Evolutionary conservation across 768 basidiomycete species (phyloP), one percentile per base, ranked within the genome.

Genomic region (Pleurotus djamor): DNA sequence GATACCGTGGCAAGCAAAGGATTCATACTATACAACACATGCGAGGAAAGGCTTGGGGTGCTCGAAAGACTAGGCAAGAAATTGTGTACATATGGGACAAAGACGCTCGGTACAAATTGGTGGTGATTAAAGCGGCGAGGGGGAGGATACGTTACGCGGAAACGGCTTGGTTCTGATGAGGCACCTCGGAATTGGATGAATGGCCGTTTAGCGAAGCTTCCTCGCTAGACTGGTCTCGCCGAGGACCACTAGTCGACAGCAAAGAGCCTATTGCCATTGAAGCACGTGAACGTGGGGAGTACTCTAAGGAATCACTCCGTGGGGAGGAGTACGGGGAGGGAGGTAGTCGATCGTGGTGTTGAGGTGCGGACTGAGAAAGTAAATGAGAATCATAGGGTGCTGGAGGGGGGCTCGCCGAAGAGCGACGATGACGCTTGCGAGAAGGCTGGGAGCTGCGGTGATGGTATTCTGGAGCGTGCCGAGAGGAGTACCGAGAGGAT

Each of bases 251-350:
- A 16, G 86, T 83, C 21, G 57, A 58, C 4, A 91, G 79, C 34
- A 93, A 72, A 1, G 89, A 89, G 32, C 87, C 89, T 64, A 93
- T 92, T 47, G 88, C 85, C 91, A 92, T 92, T 38, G 87, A 86
- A 13, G 83, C 83, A 58, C 86, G 79, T 57, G 88, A 85, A 50
- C 86, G 82, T 47, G 89, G 88, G 1, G 89, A 91, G 65, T 83
- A 87, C 62, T 85, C 85, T 51, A 83, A 83, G 13, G 87, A 86
- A 59, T 85, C 83, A 59, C 87, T 87, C 38, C 83, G 81, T 12
- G 87, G 83, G 13, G 88, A 88, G 28, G 87, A 88, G 67, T 88
- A 89, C 1, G 91, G 88, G 5, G 89, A 91, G 3, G 87, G 88
- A 2, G 89, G 87, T 10, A 87, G 76, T 62, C 87, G 78, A 35